Conservation (phyloP, 2,329 filamentous ascomycete species). For the Epichloe gansuensis region DNA sequence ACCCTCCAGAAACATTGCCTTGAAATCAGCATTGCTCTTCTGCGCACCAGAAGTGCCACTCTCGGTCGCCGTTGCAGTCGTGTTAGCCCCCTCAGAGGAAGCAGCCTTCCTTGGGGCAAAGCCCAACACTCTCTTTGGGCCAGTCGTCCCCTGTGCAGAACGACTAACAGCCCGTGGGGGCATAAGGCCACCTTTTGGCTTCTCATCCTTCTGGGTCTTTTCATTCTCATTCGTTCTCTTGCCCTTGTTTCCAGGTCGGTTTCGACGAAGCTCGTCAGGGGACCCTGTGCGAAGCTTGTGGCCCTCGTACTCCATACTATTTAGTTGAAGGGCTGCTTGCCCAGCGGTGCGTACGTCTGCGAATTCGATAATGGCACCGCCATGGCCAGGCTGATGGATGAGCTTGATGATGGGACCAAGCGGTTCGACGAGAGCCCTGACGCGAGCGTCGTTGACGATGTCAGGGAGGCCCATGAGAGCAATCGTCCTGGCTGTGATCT, state of each 20-base stretch:
- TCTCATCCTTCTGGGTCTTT: conserved; percentile 7
- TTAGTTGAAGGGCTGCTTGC: conserved; percentile 50
- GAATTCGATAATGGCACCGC: conserved; percentile 80
- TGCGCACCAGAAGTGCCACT: conserved; percentile 12
- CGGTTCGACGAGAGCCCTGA: conserved; percentile 59
- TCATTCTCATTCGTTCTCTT: conserved; percentile 13
- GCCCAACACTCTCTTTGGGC: conserved; percentile 31
- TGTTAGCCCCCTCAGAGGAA: conserved; percentile 4
- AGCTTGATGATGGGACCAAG: conserved; percentile 64
- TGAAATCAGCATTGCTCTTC: conserved; percentile 48
- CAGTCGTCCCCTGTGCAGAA: conserved; percentile 27
- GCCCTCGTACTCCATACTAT: conserved; percentile 42
- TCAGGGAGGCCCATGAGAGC: conserved; percentile 80
- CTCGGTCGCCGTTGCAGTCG: conserved; percentile 16
- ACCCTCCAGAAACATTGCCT: conserved; percentile 33
- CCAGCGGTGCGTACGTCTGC: conserved; percentile 57
- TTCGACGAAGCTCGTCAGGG: conserved; percentile 40
- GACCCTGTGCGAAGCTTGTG: conserved; percentile 42
- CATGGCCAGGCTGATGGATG: conserved; percentile 66
- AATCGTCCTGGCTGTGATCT: conserved; percentile 57
- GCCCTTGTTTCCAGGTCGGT: conserved; percentile 30
- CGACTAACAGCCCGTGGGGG: conserved; percentile 30
- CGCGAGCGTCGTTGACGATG: conserved; percentile 78
- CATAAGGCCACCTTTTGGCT: conserved; percentile 23
- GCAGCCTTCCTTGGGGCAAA: conserved; percentile 22